phyloP scores from a whole-genome alignment of 805 yeast genomes.

The Candida michaelii region DNA sequence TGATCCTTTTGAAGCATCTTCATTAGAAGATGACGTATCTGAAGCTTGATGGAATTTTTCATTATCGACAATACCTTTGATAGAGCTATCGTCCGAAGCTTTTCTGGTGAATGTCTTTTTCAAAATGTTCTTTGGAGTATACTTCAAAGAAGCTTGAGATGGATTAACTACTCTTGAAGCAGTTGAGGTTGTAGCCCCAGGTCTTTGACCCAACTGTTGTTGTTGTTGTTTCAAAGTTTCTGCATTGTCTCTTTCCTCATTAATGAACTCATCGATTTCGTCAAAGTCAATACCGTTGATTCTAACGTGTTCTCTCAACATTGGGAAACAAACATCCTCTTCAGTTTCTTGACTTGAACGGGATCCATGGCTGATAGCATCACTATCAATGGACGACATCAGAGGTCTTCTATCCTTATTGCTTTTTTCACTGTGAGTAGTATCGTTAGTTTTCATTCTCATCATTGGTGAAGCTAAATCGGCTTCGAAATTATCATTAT shows the following conservation, averaged over 20 bases:
- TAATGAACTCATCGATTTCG: constrained; percentile 81
- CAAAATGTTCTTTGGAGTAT: constrained; percentile 52
- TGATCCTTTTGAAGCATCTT: constrained; percentile 6
- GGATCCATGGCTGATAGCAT: constrained; percentile 70
- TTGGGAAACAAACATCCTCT: constrained; percentile 96
- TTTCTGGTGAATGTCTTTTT: constrained; percentile 7
- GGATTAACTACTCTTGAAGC: constrained; percentile 11
- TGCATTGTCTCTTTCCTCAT: constrained; percentile 55
- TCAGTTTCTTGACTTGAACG: constrained; percentile 87
- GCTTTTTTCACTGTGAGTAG: constrained; percentile 18
- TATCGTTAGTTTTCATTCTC: constrained; percentile 26
- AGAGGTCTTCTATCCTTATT: constrained; percentile 30
- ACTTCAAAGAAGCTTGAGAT: constrained; percentile 53
- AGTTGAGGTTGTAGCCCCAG: constrained; percentile 5
- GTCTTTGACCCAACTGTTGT: constrained; percentile 21
- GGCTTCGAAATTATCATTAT: constrained; percentile 21
- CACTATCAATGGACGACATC: constrained; percentile 52
- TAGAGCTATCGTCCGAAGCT: not conserved
- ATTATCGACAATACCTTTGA: constrained; percentile 3
- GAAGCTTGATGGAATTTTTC: constrained; percentile 10
- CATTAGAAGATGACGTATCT: constrained; percentile 12
- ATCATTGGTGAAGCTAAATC: constrained; percentile 31
- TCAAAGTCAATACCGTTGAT: constrained; percentile 85
- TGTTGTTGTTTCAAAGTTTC: constrained; percentile 24
- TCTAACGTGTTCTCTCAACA: constrained; percentile 61